Evolutionary conservation across 176 grass and related monocot species (phyloP), one percentile per base, ranked within the genome.

Genomic region (Triticum timopheevii): DNA sequence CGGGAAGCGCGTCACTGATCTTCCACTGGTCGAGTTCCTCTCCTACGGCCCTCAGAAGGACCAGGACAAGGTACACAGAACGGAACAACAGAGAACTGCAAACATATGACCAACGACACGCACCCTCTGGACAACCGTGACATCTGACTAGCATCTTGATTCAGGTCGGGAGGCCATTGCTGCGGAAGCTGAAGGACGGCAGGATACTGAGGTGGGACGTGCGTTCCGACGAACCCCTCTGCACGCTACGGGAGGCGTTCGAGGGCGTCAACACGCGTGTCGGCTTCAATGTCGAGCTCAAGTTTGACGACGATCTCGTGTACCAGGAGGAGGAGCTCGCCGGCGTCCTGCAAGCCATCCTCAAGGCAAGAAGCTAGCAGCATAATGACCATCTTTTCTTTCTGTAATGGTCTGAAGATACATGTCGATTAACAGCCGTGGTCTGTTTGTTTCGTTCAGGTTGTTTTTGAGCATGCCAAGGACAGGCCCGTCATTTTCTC

Each of bases 221-320:
- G 34, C 80, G 33, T 68, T 73, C 65, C 2, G 92, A 98, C 74
- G 84, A 83, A 49, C 70, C 88, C 0, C 49, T 94, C 13, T 98
- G 93, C 84, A 95, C 92, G 34, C 82, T 98, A n/a, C 77, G 74
- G 19, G 93, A 98, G 63, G 92, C 65, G 10, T 92, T 98, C 69
- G 73, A 94, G 70, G 34, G 24, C 16, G 96, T 95, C 7, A 70
- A 94, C 73, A 23, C 65, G 1, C 64, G 84, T 5, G 39, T 98
- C 13, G 92, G 93, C 7, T 98, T 98, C 93, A 95, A 98, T 63
- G 82, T 93, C 20, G 95, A 97, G 87, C 68, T 97, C 63, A 95
- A 97, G 76, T 91, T 97, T 33, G 92, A 93, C 65, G 91, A 93
- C 65, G 15, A 87, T 56, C 24, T 88, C 9, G 16, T 31, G 6